Evolutionary conservation across 208 protist genomes (phyloP).

Genomic region (Trypanosoma rangeli): DNA sequence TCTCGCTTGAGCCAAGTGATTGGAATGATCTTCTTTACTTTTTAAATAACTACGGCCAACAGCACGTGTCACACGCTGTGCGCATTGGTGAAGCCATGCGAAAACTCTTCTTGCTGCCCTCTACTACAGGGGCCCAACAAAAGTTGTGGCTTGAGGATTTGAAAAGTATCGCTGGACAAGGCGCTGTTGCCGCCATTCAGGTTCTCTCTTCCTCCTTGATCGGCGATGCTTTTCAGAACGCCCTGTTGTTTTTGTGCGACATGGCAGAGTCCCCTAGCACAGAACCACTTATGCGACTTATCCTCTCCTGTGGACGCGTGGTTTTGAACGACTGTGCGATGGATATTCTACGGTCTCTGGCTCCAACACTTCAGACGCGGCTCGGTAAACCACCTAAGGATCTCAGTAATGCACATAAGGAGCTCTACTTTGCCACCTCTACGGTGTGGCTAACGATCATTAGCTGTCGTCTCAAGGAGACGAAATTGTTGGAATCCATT

Average conservation of each 20-base stretch:
- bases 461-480: slow-evolving; percentile 85
- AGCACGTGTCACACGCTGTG: slow-evolving; percentile 50
- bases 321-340: slow-evolving; percentile 63
- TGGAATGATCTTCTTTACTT: slow-evolving; percentile 86
- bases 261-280: slow-evolving; percentile 65
- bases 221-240: slow-evolving; percentile 47
- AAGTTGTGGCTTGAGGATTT: slow-evolving; percentile 61
- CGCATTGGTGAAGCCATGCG: slow-evolving; percentile 61
- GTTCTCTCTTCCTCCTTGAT: slow-evolving; percentile 60
- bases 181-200: slow-evolving; percentile 59
- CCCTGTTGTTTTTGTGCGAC: slow-evolving; percentile 71
- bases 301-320: slow-evolving; percentile 70
- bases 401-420: slow-evolving; percentile 67
- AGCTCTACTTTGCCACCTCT: slow-evolving; percentile 86
- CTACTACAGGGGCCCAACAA: slow-evolving; percentile 57
- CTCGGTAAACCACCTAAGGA: slow-evolving; percentile 85
- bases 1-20: slow-evolving; percentile 55
- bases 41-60: slow-evolving; percentile 59
- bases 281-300: slow-evolving; percentile 61
- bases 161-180: slow-evolving; percentile 52
- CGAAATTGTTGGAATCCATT: slow-evolving; percentile 72
- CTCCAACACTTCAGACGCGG: slow-evolving; percentile 64
- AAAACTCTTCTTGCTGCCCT: slow-evolving; percentile 52
- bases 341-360: slow-evolving; percentile 53
- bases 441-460: slow-evolving; percentile 90